Base-by-base conservation (phyloP, 1,284 basidiomycete species). In the Cronartium ribicola region DNA sequence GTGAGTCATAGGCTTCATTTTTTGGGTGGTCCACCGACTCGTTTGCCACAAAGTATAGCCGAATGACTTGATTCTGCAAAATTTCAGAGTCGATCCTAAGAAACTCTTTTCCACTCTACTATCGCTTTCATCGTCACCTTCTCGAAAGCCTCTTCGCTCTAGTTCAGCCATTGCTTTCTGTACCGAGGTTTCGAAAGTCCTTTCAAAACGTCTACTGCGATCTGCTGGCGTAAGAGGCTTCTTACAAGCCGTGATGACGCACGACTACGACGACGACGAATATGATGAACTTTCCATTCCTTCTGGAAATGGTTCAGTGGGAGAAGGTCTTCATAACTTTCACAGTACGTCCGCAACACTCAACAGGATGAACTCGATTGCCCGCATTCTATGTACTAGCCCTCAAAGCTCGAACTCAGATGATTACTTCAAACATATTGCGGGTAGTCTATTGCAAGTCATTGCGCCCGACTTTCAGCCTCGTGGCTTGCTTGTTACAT, bases 181-280 rank as follows among this genome's bases (percentile, higher is more conserved):
- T 46, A 37, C 37, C 10, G 37, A 70, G 37, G 43, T 71, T 48
- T 71, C 61, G 7, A 59, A 57, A 48, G 22, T 64, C 29, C 61
- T 71, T 46, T 70, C 68, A n/a, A 48, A 17, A 43, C 41, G 68
- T 20, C 44, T 70, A 29, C 48, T 65, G 7, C 14, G 48, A 2
- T 48, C 69, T 10, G 51, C 41, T 13, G 69, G 61, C 7, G n/a
- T 65, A 1, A 64, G 43, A 8, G 69, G 61, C 6, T 62, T 71
- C 13, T 20, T 71, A 14, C 69, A 71, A 64, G 40, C 69, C 17
- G 29, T 69, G 13, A 61, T 69, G 57, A 39, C 13, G 41, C 41
- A 70, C 13, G 44, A 70, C 44, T 68, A 68, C 43, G 14, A 60
- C 37, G 67, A 68, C 43, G 67, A 68, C 5, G 67, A 68, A 20